Evolutionary conservation across 257 asterid genomes (phyloP).

Genomic region (Nicotiana undulata): DNA sequence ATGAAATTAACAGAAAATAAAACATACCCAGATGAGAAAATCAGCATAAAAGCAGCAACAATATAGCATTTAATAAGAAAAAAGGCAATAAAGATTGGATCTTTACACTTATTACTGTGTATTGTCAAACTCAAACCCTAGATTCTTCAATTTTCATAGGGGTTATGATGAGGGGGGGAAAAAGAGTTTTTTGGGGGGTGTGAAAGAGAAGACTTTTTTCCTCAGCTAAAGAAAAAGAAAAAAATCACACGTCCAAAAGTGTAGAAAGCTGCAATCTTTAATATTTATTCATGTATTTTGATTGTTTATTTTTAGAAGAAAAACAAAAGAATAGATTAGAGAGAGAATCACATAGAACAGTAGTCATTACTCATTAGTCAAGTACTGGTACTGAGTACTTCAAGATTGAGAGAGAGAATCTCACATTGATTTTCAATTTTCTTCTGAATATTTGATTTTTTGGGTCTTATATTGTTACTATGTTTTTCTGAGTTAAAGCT

Average conservation of each 20-base stretch:
- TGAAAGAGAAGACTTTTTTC: conserved; percentile 66
- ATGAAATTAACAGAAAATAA: background rate
- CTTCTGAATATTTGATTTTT: background rate
- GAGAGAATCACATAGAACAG: conserved; percentile 4
- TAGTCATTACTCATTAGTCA: background rate
- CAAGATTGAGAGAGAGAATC: background rate
- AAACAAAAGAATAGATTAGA: conserved; percentile 10
- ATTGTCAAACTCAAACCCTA: conserved; percentile 34
- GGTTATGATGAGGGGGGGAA: background rate
- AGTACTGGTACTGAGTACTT: background rate
- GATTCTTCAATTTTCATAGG: conserved; percentile 34
- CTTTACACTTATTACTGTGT: conserved; percentile 12
- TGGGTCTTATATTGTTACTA: background rate
- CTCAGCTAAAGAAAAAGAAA: conserved; percentile 22
- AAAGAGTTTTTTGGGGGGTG: conserved; percentile 29
- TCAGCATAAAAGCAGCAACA: background rate
- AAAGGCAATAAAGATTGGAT: conserved; percentile 35
- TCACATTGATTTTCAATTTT: background rate
- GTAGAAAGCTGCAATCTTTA: conserved; percentile 34
- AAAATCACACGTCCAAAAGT: conserved; percentile 23
- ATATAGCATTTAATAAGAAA: background rate
- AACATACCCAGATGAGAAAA: background rate
- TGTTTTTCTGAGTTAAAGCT: too few species aligned
- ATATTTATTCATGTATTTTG: conserved; percentile 9
- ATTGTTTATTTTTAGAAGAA: conserved; percentile 2